Conservation (phyloP, 768 basidiomycete species). For the Leccinum barrowsii region DNA sequence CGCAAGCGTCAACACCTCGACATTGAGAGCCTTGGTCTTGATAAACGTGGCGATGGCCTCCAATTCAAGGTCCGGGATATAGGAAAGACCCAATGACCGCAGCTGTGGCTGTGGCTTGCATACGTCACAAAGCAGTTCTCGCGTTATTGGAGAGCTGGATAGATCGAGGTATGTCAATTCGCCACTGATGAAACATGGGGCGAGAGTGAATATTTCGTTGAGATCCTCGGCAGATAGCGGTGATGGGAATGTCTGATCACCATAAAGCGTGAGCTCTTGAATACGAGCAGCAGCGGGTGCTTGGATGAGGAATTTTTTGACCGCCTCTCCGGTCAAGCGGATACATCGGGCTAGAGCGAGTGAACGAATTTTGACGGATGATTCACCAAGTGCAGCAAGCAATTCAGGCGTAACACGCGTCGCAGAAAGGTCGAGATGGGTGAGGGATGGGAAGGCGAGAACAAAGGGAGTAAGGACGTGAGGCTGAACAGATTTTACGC, state of each 20-base stretch:
- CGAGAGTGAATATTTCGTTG: slow-evolving; percentile 57
- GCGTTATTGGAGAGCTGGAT: slow-evolving; percentile 75
- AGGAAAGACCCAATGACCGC: slow-evolving; percentile 86
- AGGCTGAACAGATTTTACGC: slow-evolving; percentile 73
- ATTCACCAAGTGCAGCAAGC: slow-evolving; percentile 60
- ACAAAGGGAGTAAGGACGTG: slow-evolving; percentile 70
- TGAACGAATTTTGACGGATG: slow-evolving; percentile 69
- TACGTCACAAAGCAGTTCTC: slow-evolving; percentile 43
- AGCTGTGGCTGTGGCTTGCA: slow-evolving; percentile 68
- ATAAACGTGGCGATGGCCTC: slow-evolving; percentile 67
- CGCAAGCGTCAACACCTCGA: slow-evolving; percentile 84
- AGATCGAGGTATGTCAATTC: slow-evolving; percentile 85
- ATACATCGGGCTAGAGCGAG: slow-evolving; percentile 86
- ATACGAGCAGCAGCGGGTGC: slow-evolving; percentile 62
- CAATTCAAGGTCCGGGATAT: slow-evolving; percentile 71
- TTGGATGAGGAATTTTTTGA: slow-evolving; percentile 67
- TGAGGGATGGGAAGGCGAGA: slow-evolving; percentile 78
- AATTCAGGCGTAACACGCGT: slow-evolving; percentile 81
- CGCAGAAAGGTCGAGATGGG: slow-evolving; percentile 87
- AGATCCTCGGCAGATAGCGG: slow-evolving; percentile 69
- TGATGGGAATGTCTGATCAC: slow-evolving; percentile 79
- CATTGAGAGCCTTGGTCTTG: slow-evolving; percentile 58
- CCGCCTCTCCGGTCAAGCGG: slow-evolving; percentile 74
- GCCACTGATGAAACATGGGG: slow-evolving; percentile 77
- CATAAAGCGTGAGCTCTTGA: slow-evolving; percentile 82